Evolutionary conservation across 2,329 filamentous ascomycete species (phyloP).

Genomic region (Blastomyces percursus): DNA sequence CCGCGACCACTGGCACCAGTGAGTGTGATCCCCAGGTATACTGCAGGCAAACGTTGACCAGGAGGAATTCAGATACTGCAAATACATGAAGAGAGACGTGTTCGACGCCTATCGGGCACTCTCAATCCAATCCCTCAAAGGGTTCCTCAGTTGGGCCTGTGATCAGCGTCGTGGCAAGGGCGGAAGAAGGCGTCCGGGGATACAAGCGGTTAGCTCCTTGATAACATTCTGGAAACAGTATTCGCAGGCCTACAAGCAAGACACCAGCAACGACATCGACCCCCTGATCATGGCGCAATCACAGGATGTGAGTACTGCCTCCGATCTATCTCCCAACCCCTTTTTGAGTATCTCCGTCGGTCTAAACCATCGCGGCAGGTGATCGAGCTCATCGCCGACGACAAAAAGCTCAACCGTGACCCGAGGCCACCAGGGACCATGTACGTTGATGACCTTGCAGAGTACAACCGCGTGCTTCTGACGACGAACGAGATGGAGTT

Average conservation of each 20-base stretch:
- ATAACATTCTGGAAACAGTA: conserved; percentile 10
- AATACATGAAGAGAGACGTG: neutral
- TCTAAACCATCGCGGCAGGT: conserved; percentile 1
- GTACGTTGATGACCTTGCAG: conserved; percentile 14
- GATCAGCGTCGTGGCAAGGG: conserved; percentile 16
- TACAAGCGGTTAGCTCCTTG: conserved; percentile 8
- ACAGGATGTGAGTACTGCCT: conserved; percentile 3
- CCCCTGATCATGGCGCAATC: conserved; percentile 13
- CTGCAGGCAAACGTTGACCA: neutral
- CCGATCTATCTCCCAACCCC: neutral
- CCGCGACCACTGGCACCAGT: neutral
- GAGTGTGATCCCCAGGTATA: neutral
- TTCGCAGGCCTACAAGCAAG: conserved; percentile 9
- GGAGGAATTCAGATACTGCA: neutral
- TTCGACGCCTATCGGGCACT: neutral
- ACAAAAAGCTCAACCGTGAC: conserved; percentile 14
- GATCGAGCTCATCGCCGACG: conserved; percentile 14
- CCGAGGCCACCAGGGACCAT: conserved; percentile 12
- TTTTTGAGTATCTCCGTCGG: neutral
- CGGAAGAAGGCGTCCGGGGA: conserved; percentile 12
- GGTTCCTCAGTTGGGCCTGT: conserved; percentile 16
- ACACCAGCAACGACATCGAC: conserved; percentile 13
- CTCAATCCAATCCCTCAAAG: conserved; percentile 5
- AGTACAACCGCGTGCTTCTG: conserved; percentile 11
- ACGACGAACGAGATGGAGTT: conserved; percentile 15